Conservation (phyloP, 2,329 filamentous ascomycete genomes). For the Atkinsonella hypoxylon region DNA sequence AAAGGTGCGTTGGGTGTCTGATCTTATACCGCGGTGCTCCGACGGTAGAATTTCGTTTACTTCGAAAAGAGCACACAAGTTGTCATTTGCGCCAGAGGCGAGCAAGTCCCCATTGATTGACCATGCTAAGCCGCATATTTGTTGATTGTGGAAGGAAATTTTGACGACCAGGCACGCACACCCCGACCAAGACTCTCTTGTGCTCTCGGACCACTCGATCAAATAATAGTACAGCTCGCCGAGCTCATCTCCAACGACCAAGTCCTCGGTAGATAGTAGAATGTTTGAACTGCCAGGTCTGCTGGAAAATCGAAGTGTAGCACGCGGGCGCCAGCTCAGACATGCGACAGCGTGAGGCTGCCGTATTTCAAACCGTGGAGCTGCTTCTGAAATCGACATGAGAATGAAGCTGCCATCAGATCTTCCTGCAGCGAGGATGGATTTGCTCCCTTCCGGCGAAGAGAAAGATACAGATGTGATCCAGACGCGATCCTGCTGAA, state of each 20-base stretch:
- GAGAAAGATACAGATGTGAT: conserved; percentile 89
- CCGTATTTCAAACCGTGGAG: conserved; percentile 61
- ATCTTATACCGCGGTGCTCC: conserved; percentile 3
- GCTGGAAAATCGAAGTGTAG: conserved; percentile 38
- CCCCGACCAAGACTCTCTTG: conserved; percentile 59
- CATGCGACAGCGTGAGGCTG: conserved; percentile 67
- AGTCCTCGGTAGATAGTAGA: conserved; percentile 60
- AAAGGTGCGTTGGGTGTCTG: background rate
- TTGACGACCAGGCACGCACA: conserved; percentile 65
- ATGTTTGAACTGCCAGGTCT: conserved; percentile 34
- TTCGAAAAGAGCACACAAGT: conserved; percentile 73
- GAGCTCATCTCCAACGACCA: conserved; percentile 74
- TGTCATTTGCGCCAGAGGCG: conserved; percentile 87
- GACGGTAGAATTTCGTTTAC: conserved; percentile 41
- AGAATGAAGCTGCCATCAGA: conserved; percentile 66
- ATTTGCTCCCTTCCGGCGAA: conserved; percentile 59
- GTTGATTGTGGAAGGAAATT: conserved; percentile 70
- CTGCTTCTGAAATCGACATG: conserved; percentile 61
- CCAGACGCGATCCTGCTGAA: conserved; percentile 24
- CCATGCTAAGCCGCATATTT: conserved; percentile 91
- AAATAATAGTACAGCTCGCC: conserved; percentile 82
- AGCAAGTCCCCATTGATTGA: conserved; percentile 64
- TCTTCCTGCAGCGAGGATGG: conserved; percentile 75
- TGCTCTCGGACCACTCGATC: conserved; percentile 72
- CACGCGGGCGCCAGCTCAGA: conserved; percentile 65